phyloP scores from a whole-genome alignment of 73 alveolate genomes.

The Blepharisma japonicum region DNA sequence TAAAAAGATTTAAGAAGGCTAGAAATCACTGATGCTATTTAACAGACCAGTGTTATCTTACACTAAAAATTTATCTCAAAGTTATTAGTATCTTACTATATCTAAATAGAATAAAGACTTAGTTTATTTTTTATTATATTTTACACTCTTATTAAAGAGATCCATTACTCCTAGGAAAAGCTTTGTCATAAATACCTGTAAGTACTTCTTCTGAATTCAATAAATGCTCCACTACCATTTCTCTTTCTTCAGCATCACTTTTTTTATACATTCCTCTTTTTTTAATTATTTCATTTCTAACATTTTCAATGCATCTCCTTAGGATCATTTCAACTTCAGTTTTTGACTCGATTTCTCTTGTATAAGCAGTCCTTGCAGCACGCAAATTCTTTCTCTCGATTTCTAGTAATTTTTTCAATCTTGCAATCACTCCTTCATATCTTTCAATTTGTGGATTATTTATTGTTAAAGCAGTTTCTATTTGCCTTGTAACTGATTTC shows the following conservation, averaged over 20 bases:
- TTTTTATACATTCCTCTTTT: background rate
- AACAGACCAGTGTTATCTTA: too few relatives aligned
- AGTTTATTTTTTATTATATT: too few relatives aligned
- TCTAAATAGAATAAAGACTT: too few relatives aligned
- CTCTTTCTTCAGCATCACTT: slow-evolving; percentile 13
- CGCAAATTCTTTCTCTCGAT: background rate
- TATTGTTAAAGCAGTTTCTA: background rate
- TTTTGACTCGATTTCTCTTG: background rate
- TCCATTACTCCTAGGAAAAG: too few relatives aligned
- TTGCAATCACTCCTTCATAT: slow-evolving; percentile 24
- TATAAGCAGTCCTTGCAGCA: background rate
- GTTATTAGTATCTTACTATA: too few relatives aligned
- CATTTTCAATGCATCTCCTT: background rate
- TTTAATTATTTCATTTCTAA: background rate
- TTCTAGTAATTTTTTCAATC: slow-evolving; percentile 1
- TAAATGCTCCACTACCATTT: background rate
- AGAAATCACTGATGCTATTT: too few relatives aligned
- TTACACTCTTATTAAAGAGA: too few relatives aligned
- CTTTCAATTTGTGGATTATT: slow-evolving; percentile 4
- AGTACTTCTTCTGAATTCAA: slow-evolving; percentile 7
- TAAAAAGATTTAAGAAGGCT: too few relatives aligned
- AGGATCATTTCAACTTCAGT: slow-evolving; percentile 21
- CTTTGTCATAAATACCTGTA: too few relatives aligned
- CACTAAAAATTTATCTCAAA: too few relatives aligned
- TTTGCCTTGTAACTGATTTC: background rate